These are phyloP conservation scores for Blastocystis sp. DNA, from an alignment of 352 stramenopile species.

Conservation along the genomic window DNA sequence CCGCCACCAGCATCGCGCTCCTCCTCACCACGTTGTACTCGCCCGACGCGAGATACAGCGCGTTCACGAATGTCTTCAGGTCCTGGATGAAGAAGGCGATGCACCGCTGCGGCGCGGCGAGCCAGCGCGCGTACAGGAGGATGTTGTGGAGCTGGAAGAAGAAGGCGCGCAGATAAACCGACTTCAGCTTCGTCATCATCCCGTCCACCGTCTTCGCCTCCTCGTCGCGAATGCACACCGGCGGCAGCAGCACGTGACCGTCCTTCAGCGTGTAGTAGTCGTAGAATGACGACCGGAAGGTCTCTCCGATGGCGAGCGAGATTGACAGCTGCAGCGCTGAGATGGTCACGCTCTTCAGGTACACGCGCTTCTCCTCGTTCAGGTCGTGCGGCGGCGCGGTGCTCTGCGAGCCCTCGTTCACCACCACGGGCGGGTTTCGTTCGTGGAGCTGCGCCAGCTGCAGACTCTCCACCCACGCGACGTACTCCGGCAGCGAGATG, in stretches of 20 bases:
- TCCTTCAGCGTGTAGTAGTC: background rate
- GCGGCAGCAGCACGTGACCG: background rate
- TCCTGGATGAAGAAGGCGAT: background rate
- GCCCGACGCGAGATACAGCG: background rate
- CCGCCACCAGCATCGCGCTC: background rate
- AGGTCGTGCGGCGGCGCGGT: background rate
- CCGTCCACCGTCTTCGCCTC: background rate
- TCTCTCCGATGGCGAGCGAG: background rate
- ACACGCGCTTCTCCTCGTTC: background rate
- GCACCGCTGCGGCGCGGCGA: background rate
- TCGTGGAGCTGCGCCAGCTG: background rate
- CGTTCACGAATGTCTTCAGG: background rate
- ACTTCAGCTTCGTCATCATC: background rate
- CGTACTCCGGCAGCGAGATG: background rate
- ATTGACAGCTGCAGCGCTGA: background rate
- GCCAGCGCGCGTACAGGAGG: background rate
- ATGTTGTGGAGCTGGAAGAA: conserved; percentile 5
- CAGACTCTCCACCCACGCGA: background rate
- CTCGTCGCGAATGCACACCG: background rate
- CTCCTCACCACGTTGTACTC: background rate
- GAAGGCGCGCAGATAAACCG: background rate
- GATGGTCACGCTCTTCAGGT: background rate
- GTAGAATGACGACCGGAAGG: background rate
- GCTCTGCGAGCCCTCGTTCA: background rate
- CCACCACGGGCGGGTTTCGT: background rate